Evolutionary conservation across 306 rosid species (phyloP).

Genomic region (Cucumis melo): DNA sequence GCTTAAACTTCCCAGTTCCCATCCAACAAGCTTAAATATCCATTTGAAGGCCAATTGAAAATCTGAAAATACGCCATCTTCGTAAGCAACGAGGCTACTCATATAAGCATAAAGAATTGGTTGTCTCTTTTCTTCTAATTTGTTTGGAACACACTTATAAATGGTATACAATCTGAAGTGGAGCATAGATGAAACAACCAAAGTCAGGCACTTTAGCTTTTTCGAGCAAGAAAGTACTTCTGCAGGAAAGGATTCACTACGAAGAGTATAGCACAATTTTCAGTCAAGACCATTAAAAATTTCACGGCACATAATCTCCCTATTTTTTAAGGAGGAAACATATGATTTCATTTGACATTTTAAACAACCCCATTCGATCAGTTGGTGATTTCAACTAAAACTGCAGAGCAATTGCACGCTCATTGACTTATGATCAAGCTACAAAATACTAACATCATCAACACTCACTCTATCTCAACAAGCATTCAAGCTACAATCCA

Average conservation of each 20-base stretch:
- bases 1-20: background rate
- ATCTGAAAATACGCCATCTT: background rate
- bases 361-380: background rate
- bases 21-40: background rate
- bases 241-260: background rate
- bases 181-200: background rate
- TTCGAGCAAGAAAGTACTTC: background rate
- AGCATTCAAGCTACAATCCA: background rate
- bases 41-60: background rate
- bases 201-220: background rate
- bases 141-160: background rate
- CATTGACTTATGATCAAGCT: background rate
- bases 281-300: background rate
- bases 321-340: background rate
- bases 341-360: background rate
- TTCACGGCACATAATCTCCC: background rate
- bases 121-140: background rate
- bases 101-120: background rate
- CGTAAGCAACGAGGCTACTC: background rate
- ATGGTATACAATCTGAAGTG: background rate
- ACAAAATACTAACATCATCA: background rate
- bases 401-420: background rate
- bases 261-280: background rate
- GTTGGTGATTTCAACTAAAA: background rate
- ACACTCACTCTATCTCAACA: background rate